Percentiles rank a stretch among this genome's conserved stretches.
Conservation (phyloP, 2,329 filamentous ascomycete genomes). For the Diaporthe citriasiana region DNA sequence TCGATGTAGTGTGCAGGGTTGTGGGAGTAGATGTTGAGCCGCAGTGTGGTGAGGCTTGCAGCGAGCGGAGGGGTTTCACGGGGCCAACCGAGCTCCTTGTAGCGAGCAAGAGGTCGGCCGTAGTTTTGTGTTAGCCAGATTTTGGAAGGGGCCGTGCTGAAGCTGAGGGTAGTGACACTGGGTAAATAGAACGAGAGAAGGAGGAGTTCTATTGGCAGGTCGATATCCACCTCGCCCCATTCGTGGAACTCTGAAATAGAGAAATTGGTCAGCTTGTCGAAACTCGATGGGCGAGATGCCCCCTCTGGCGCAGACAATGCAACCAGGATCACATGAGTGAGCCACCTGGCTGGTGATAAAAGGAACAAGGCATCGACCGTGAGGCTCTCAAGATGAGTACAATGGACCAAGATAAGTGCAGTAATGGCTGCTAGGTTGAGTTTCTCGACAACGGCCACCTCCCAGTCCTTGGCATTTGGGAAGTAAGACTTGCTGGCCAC, state of each 20-base stretch:
- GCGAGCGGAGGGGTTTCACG: neutral
- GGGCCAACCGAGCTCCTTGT: neutral
- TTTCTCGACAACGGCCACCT: neutral
- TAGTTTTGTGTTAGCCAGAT: no score
- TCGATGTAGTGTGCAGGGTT: neutral
- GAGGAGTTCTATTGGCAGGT: neutral
- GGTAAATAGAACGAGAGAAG: neutral
- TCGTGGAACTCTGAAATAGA: neutral
- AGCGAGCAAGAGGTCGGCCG: no score
- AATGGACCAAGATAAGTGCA: neutral
- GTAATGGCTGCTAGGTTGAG: neutral
- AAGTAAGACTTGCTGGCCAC: no score
- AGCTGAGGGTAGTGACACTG: neutral
- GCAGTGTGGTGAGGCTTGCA: neutral
- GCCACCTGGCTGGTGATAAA: neutral
- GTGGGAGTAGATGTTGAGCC: neutral
- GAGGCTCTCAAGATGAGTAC: conserved; percentile 2
- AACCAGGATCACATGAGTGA: neutral
- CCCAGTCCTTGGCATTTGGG: neutral
- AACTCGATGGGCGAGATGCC: neutral
- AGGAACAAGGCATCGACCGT: neutral
- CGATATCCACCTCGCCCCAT: neutral
- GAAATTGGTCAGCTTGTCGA: neutral
- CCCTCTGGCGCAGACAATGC: neutral
- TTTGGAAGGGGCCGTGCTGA: no score